phyloP scores from a whole-genome alignment of 2,329 filamentous ascomycete genomes.

The Zopfia rhizophila region DNA sequence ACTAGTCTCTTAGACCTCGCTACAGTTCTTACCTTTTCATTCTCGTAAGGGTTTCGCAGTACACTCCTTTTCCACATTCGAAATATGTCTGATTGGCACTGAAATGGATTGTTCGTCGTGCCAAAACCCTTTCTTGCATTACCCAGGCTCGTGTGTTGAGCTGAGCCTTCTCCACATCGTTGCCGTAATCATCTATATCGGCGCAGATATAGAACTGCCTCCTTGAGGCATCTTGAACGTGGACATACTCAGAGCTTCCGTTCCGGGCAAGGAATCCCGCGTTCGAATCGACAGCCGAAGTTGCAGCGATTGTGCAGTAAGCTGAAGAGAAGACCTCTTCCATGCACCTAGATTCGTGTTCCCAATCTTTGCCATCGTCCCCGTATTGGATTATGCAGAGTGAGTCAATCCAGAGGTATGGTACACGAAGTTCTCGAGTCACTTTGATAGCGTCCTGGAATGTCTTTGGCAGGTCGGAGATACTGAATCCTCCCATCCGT shows the following conservation, averaged over 20 bases:
- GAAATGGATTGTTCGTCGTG: conserved; percentile 1
- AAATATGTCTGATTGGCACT: conserved; percentile 1
- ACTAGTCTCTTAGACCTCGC: too few species aligned
- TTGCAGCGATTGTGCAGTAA: conserved; percentile 28
- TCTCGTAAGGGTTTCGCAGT: too few species aligned
- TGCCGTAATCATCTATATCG: too few species aligned
- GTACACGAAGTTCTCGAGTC: conserved; percentile 18
- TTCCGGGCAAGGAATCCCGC: conserved; percentile 28
- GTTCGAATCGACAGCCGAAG: conserved; percentile 21
- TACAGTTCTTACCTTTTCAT: too few species aligned
- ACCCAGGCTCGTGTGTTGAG: conserved; percentile 29
- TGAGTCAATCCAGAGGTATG: conserved; percentile 30
- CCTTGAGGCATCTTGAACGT: conserved; percentile 15
- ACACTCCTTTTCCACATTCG: too few species aligned
- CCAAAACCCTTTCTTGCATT: conserved; percentile 18
- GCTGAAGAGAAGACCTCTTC: conserved; percentile 23
- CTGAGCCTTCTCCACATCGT: conserved; percentile 15
- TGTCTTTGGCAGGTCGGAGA: conserved; percentile 26
- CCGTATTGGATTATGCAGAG: conserved; percentile 31
- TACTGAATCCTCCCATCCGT: conserved; percentile 15
- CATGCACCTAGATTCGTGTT: conserved; percentile 25
- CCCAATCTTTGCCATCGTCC: conserved; percentile 26
- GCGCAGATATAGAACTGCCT: conserved; percentile 21
- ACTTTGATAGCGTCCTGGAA: conserved; percentile 28
- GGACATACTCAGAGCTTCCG: conserved; percentile 13